Conservation (phyloP, 106 monocot genomes). For the Acorus calamus region DNA sequence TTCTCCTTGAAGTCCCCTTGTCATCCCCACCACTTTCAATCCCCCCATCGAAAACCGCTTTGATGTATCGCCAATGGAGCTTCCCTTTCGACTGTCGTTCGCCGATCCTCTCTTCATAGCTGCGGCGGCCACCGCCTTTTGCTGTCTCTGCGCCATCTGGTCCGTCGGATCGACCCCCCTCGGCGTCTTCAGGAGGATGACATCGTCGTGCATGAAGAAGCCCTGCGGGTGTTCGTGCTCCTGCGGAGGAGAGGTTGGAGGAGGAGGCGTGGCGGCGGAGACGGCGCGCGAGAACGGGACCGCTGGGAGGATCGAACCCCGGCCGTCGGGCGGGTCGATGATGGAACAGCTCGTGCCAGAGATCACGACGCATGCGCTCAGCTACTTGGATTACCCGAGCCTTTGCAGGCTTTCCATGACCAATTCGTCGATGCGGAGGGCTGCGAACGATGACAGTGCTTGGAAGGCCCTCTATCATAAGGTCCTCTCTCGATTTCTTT, state of each 20-base stretch:
- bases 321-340: constrained; percentile 36
- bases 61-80: no score
- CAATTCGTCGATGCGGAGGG: constrained; percentile 56
- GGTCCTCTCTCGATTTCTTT: constrained; percentile 9
- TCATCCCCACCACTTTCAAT: no score
- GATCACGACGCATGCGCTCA: constrained; percentile 53
- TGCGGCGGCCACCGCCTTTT: no score
- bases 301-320: not conserved
- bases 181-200: no score
- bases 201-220: not conserved
- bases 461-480: constrained; percentile 57
- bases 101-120: no score
- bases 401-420: constrained; percentile 55
- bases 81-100: no score
- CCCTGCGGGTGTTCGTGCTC: constrained; percentile 6
- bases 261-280: not conserved
- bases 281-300: not conserved
- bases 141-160: no score
- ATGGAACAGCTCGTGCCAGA: constrained; percentile 71
- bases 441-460: constrained; percentile 55
- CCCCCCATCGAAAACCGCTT: no score
- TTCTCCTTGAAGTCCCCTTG: no score
- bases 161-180: no score
- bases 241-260: not conserved
- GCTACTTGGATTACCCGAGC: constrained; percentile 49